Conservation (phyloP, 805 yeast species). For the Aciculoconidium aculeatum region DNA sequence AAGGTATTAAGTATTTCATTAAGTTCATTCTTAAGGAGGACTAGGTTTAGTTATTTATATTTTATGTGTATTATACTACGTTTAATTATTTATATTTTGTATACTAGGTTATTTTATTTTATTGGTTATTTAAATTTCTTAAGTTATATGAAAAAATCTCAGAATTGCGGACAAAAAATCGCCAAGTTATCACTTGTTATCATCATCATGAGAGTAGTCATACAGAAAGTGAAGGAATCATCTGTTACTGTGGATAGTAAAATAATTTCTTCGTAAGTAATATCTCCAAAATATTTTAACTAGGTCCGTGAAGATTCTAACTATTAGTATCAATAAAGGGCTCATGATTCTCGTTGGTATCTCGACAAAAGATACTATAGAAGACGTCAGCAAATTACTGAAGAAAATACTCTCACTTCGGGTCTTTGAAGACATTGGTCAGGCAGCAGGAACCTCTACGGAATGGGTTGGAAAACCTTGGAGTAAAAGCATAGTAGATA, state of each 20-base stretch:
- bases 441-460: slow-evolving; percentile 38
- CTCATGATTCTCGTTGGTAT: slow-evolving; percentile 81
- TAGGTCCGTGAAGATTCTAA: too few species aligned
- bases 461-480: slow-evolving; percentile 62
- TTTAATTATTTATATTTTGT: too few species aligned
- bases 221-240: slow-evolving; percentile 85
- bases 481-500: slow-evolving; percentile 55
- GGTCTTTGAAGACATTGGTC: slow-evolving; percentile 60
- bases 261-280: slow-evolving; percentile 55
- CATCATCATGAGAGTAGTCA: slow-evolving; percentile 72
- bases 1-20: slow-evolving; percentile 62
- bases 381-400: slow-evolving; percentile 65
- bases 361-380: slow-evolving; percentile 66
- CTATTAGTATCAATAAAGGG: slow-evolving; percentile 55
- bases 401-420: slow-evolving; percentile 60
- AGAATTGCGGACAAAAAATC: too few species aligned
- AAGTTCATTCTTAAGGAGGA: slow-evolving; percentile 22
- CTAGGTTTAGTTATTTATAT: too few species aligned
- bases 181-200: too few species aligned
- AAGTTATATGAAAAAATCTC: too few species aligned
- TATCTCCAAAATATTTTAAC: too few species aligned
- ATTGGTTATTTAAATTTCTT: too few species aligned
- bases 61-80: too few species aligned
- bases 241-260: slow-evolving; percentile 77
- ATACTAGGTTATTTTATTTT: too few species aligned